Evolutionary conservation across 345 rosid species (phyloP).

Genomic region (Stellera chamaejasme): DNA sequence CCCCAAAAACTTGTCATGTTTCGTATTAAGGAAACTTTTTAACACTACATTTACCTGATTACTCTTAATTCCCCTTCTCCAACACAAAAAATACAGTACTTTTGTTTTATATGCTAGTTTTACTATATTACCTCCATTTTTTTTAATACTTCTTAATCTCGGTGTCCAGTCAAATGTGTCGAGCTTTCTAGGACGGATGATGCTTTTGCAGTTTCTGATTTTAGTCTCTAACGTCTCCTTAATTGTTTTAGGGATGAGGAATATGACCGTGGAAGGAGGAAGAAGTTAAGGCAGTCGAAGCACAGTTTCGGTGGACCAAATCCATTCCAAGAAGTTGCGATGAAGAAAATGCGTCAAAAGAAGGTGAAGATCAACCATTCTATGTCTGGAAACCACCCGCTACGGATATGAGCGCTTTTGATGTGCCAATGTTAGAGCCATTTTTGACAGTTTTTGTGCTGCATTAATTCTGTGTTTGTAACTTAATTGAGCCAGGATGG

Average conservation of each 20-base stretch:
- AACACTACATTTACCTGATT: no score
- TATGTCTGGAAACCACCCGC: slow-evolving; percentile 32
- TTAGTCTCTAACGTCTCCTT: slow-evolving; percentile 1
- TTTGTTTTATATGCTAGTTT: no score
- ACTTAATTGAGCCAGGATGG: no score
- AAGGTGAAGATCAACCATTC: slow-evolving; percentile 26
- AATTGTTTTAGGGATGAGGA: slow-evolving; percentile 70
- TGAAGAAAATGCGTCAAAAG: slow-evolving; percentile 33
- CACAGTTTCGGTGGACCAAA: slow-evolving; percentile 49
- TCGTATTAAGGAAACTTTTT: no score
- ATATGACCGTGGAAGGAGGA: slow-evolving; percentile 89
- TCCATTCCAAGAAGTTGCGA: slow-evolving; percentile 65
- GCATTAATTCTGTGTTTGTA: neutral
- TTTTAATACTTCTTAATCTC: neutral
- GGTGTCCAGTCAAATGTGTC: neutral
- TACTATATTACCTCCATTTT: neutral
- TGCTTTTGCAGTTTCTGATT: neutral
- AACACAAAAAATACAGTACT: no score
- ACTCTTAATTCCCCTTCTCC: no score
- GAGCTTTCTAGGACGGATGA: no score
- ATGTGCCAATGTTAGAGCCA: neutral
- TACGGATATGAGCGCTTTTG: slow-evolving; percentile 38
- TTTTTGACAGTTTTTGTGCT: slow-evolving; percentile 17
- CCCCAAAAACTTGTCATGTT: no score
- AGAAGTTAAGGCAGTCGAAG: slow-evolving; percentile 48